Conservation (phyloP, 2,329 filamentous ascomycete genomes). For the Arthrobotrys megalospora region DNA sequence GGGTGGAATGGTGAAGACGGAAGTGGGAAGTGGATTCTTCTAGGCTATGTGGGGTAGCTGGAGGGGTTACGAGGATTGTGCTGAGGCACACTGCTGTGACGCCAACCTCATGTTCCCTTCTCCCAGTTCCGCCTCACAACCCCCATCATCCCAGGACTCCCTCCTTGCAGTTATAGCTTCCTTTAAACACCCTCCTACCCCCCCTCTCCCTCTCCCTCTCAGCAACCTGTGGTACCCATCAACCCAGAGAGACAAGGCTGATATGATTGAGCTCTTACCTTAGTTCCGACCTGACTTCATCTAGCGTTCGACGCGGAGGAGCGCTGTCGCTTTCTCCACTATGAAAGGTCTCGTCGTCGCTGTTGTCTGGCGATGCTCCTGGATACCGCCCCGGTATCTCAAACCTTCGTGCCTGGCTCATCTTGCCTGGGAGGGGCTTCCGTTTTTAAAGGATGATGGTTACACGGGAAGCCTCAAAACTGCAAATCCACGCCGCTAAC, state of each 20-base stretch:
- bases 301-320: conserved; percentile 10
- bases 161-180: background rate
- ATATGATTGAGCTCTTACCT: conserved; percentile 24
- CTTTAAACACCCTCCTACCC: background rate
- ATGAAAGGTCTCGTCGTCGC: conserved; percentile 30
- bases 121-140: conserved; percentile 1
- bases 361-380: conserved; percentile 21
- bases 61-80: background rate
- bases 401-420: conserved; percentile 23
- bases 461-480: conserved; percentile 40
- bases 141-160: background rate
- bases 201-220: background rate
- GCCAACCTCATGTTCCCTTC: background rate
- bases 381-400: conserved; percentile 45
- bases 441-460: conserved; percentile 17
- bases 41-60: background rate
- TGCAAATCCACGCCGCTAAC: conserved; percentile 9
- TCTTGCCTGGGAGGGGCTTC: conserved; percentile 17
- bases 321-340: conserved; percentile 1
- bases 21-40: conserved; percentile 20
- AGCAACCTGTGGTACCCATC: conserved; percentile 1
- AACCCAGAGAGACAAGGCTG: conserved; percentile 1
- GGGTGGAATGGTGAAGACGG: background rate
- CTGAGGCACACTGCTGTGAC: background rate
- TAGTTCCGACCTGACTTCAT: conserved; percentile 32